Conservation (phyloP, 139 green algal genomes). For the Bryopsis sp. region DNA sequence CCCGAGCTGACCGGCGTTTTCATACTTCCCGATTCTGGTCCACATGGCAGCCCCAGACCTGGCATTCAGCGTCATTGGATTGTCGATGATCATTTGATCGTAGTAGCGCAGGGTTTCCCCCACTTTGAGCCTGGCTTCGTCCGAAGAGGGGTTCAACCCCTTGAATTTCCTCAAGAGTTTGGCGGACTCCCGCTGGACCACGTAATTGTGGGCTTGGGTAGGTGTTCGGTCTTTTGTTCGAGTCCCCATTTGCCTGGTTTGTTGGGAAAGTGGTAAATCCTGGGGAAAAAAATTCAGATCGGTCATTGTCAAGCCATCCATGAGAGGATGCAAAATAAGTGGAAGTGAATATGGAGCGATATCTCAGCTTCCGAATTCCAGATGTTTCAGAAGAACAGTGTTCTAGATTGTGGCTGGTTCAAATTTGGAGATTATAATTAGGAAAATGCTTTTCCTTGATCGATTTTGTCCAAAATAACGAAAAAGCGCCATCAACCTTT, state of each 20-base stretch:
- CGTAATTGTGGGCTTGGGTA: not conserved
- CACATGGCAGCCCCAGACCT: constrained; percentile 5
- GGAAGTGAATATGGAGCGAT: too few species aligned
- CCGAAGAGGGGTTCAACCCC: not conserved
- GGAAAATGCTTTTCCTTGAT: too few species aligned
- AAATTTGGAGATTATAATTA: too few species aligned
- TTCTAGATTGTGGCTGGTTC: too few species aligned
- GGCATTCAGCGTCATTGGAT: constrained; percentile 4
- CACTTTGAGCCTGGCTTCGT: not conserved
- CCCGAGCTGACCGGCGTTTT: not conserved
- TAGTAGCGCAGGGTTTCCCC: not conserved
- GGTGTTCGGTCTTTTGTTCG: not conserved
- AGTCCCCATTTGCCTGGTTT: constrained; percentile 1
- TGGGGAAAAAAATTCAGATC: too few species aligned
- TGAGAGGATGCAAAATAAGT: too few species aligned
- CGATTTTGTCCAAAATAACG: too few species aligned
- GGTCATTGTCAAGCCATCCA: too few species aligned
- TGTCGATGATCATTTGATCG: constrained; percentile 13
- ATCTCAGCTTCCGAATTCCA: too few species aligned
- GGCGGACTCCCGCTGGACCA: not conserved
- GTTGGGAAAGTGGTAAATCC: too few species aligned
- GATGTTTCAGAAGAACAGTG: too few species aligned
- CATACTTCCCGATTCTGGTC: not conserved
- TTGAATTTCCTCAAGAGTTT: not conserved
- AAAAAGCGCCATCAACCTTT: too few species aligned